These are phyloP conservation scores for Kockovaella imperatae DNA, from an alignment of 768 basidiomycete genomes.

Conservation along the genomic window DNA sequence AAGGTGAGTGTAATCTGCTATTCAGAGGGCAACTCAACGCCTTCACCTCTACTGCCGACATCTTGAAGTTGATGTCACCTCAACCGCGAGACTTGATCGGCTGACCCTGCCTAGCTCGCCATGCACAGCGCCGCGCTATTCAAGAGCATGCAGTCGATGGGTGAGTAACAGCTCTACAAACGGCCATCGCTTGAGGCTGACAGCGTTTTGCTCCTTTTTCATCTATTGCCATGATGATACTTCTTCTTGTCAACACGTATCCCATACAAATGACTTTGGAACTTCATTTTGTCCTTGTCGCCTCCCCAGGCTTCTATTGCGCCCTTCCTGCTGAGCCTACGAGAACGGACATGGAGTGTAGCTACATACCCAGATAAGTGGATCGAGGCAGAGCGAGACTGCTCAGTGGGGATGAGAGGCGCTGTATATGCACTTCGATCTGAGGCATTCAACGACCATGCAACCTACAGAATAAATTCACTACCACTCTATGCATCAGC, in stretches of 20 bases:
- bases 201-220: neutral
- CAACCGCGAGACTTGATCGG: neutral
- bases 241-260: no score
- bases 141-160: constrained; percentile 41
- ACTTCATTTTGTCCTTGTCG: neutral
- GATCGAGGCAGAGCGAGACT: neutral
- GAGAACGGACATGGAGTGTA: constrained; percentile 40
- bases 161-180: constrained; percentile 16
- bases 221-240: neutral
- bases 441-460: no score
- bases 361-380: constrained; percentile 29
- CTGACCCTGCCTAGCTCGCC: constrained; percentile 18
- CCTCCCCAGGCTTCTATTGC: constrained; percentile 35
- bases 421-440: no score
- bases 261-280: no score
- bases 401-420: no score
- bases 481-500: no score
- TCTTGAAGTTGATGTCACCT: neutral
- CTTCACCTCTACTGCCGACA: neutral
- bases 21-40: neutral
- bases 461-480: no score
- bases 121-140: constrained; percentile 33
- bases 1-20: constrained; percentile 19
- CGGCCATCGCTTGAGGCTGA: neutral
- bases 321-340: constrained; percentile 38